Percentiles rank a stretch among this genome's conserved stretches.
Conservation (phyloP, 2,329 filamentous ascomycete genomes). For the Apiospora marii region DNA sequence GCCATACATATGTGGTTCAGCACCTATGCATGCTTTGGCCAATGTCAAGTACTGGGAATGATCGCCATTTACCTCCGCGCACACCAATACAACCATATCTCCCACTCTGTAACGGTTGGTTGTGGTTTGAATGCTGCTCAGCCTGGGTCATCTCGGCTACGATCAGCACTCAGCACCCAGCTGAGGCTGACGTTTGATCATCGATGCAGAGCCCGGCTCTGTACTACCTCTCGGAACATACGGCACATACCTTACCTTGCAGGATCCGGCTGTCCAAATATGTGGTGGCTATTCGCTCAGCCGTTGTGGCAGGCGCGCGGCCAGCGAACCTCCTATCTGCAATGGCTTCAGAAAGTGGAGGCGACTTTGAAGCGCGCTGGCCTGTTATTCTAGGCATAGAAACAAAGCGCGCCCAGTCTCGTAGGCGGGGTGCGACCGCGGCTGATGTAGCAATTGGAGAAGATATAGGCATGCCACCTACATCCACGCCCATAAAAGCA, state of each 20-base stretch:
- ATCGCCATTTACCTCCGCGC: background rate
- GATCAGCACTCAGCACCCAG: background rate
- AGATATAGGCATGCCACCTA: background rate
- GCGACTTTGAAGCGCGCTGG: no score
- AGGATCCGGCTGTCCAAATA: no score
- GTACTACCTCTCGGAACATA: background rate
- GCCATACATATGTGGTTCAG: background rate
- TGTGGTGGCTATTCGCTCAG: no score
- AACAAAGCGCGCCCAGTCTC: no score
- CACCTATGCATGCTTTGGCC: background rate
- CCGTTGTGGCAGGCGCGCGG: no score
- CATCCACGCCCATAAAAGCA: background rate
- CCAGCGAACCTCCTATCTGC: no score
- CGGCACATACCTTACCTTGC: background rate
- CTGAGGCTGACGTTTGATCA: background rate
- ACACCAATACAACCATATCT: background rate
- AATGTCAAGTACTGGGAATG: background rate
- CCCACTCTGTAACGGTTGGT: background rate
- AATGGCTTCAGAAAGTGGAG: no score
- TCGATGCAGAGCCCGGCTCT: background rate
- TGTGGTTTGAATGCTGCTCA: background rate
- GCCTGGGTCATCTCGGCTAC: background rate
- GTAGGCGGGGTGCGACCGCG: background rate
- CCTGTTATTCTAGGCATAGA: no score
- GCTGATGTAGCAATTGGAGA: background rate